A percentile compares a stretch with the other conserved stretches of the same genome.
phyloP scores from a whole-genome alignment of 495 filamentous ascomycete genomes.

The Cairneyella variabilis region DNA sequence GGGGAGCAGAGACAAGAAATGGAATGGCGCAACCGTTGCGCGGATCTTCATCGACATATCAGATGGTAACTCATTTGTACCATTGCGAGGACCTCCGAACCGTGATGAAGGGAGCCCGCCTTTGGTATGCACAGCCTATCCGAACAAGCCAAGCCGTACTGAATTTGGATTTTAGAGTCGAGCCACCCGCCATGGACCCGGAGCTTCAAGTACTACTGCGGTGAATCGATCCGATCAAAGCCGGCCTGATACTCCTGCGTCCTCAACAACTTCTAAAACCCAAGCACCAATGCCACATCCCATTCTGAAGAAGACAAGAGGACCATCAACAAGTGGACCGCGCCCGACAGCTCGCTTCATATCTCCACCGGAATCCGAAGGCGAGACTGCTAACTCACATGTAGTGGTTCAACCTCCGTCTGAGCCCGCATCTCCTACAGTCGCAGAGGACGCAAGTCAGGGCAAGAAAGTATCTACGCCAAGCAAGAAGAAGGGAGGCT shows the following conservation, averaged over 20 bases:
- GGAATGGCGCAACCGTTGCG: conserved; percentile 42
- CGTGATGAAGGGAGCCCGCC: conserved; percentile 35
- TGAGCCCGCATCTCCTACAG: conserved; percentile 12
- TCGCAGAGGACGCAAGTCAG: conserved; percentile 3
- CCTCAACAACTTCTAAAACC: conserved; percentile 10
- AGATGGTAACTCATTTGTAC: conserved; percentile 43
- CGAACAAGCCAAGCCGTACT: conserved; percentile 11
- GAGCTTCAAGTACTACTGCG: conserved; percentile 16
- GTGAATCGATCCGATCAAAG: conserved; percentile 6
- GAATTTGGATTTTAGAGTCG: conserved; percentile 18
- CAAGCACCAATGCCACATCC: conserved; percentile 35
- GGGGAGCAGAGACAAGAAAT: conserved; percentile 42
- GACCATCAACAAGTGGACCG: conserved; percentile 43
- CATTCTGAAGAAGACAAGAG: conserved; percentile 50
- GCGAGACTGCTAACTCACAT: conserved; percentile 29
- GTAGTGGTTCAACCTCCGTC: conserved; percentile 23
- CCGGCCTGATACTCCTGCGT: conserved; percentile 17
- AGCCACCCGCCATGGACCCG: conserved; percentile 7
- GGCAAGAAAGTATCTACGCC: conserved; percentile 12
- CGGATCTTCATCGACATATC: conserved; percentile 46
- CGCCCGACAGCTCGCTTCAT: conserved; percentile 49
- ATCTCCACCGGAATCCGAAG: conserved; percentile 40
- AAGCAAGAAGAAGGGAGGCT: conserved; percentile 15
- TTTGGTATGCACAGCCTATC: conserved; percentile 30
- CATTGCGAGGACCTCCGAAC: conserved; percentile 38